Evolutionary conservation across 768 basidiomycete genomes (phyloP), one percentile per base, ranked within the genome.

Genomic region (Polyporus arcularius): DNA sequence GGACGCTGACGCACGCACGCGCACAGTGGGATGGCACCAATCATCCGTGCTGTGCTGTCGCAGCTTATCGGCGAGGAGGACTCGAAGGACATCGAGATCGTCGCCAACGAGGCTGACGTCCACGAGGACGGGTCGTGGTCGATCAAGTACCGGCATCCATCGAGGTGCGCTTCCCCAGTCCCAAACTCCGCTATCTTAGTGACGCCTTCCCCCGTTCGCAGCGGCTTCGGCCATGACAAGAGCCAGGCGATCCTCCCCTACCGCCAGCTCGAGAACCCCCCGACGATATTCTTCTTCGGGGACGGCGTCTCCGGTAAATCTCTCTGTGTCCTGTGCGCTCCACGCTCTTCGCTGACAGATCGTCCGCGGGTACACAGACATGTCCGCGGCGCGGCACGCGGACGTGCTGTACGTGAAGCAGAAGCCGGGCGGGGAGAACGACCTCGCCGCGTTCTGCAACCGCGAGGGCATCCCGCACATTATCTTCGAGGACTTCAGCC

Each of bases 201-300:
- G 3, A 47, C 53, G 12, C 58, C 53, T 51, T 45, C 31, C n/a
- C 41, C 5, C 8, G 4, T 26, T 35, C 28, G 28, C 64, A 94
- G 93, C 68, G 86, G 84, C 1, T 98, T 84, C 68, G 97, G 97
- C 0, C 97, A 99, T 72, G 97, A 99, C 76, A 99, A 99, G 77
- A 94, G 91, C 7, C 89, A 88, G 66, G 94, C 96, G 2, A 98
- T 98, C 67, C 77, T 96, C 38, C 96, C 93, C 0, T 99, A 98
- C 76, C 80, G 87, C n/a, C 76, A 79, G 43, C 80, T 96, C 45
- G 67, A 78, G 6, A 71, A 84, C 49, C 85, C 87, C 4, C 96
- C 97, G 2, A 87, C 83, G 2, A 78, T 96, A 10, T 96, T 99
- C 76, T 99, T 97, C 84, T 96, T 97, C 64, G 97, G 97, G 0